Percentiles rank a stretch among this genome's conserved stretches.
phyloP scores from a whole-genome alignment of 2,329 filamentous ascomycete species.

The Nemania sp. region DNA sequence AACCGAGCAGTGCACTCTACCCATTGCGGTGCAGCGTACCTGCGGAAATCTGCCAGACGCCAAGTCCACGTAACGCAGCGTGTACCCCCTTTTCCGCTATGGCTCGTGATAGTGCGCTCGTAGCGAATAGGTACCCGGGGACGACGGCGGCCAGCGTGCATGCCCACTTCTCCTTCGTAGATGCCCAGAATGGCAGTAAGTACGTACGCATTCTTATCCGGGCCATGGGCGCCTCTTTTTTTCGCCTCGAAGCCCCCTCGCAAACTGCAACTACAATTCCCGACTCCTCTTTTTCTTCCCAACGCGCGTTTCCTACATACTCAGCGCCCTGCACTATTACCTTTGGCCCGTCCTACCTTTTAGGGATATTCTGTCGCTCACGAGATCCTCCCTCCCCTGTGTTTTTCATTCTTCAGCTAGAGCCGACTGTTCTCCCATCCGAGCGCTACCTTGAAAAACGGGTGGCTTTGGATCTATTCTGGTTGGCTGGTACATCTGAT shows the following conservation, averaged over 20 bases:
- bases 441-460: no score
- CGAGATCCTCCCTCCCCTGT: slow-evolving; percentile 5
- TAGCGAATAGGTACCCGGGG: no score
- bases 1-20: neutral
- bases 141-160: no score
- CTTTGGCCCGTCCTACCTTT: neutral
- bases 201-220: neutral
- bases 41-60: no score
- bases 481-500: slow-evolving; percentile 1
- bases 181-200: no score
- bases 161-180: no score
- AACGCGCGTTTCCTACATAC: neutral
- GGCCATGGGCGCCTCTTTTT: neutral
- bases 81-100: neutral
- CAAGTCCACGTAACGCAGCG: no score
- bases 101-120: slow-evolving; percentile 4
- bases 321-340: neutral
- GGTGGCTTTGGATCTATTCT: neutral
- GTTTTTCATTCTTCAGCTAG: neutral
- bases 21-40: no score
- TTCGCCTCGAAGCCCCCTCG: neutral
- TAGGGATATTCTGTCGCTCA: slow-evolving; percentile 11
- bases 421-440: slow-evolving; percentile 10
- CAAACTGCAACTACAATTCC: neutral
- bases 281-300: neutral